Evolutionary conservation across 2,329 filamentous ascomycete genomes (phyloP), one percentile per base, ranked within the genome.

Genomic region (Colletotrichum eremochloae): DNA sequence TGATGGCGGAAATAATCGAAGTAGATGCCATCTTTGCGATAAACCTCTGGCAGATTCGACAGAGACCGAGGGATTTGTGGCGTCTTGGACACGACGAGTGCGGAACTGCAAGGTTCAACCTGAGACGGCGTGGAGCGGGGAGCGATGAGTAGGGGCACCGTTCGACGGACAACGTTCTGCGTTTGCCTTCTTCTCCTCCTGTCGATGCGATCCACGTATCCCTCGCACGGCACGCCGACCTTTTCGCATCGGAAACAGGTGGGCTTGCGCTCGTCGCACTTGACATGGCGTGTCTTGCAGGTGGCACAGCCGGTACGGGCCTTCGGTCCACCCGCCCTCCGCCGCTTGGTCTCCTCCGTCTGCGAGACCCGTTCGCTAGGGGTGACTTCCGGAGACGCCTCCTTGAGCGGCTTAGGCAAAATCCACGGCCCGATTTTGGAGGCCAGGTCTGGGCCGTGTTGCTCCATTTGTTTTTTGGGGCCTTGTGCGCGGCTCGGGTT

Each of bases 191-290:
- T 56, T n/a, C 48, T 57, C 20, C 66, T 60, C 18, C 46, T 53
- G 52, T 55, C 58, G 40, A 55, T 38, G 48, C 48, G 48, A 18
- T 68, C 46, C 24, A 56, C 61, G 66, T 74, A 75, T 18, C 73
- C 73, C 14, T 71, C 68, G 63, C 73, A 75, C 7, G 46, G 33
- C 9, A 69, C 62, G 11, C 66, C 55, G 36, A 52, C 58, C 56
- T 65, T 68, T 15, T 65, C 62, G 31, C 73, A 75, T 14, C 72
- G 71, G 46, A 53, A 52, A 65, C 76, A 77, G 18, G 70, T 62
- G 40, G 78, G 78, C 53, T 75, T 77, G 38, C 73, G 67, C 68
- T 80, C 77, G 62, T 79, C 77, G 68, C 79, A 80, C 71, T 80
- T 80, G 61, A 79, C 77, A 40, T 77, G 76, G n/a, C 78, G 75